Evolutionary conservation across 116 monocot species (phyloP).

Genomic region (Zostera marina): DNA sequence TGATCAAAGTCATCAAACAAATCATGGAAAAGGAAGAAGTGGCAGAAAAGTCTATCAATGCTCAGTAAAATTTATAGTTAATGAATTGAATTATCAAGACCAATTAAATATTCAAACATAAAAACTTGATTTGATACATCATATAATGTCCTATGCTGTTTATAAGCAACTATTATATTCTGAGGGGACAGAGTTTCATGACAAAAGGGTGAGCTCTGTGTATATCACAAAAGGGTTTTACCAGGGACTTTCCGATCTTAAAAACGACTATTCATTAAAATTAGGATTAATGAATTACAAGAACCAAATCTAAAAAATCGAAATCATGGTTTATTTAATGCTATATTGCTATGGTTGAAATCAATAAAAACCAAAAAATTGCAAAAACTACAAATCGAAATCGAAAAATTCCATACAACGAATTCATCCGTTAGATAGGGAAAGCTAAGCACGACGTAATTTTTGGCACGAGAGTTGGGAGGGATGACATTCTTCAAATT

Average conservation of each 20-base stretch:
- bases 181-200: too few species aligned
- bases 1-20: too few species aligned
- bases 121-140: neutral
- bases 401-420: constrained; percentile 11
- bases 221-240: too few species aligned
- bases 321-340: too few species aligned
- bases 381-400: neutral
- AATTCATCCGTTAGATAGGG: constrained; percentile 34
- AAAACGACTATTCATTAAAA: neutral
- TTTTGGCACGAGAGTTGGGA: constrained; percentile 56
- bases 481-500: constrained; percentile 78
- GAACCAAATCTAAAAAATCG: neutral
- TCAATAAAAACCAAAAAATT: too few species aligned
- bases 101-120: neutral
- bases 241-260: too few species aligned
- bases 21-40: too few species aligned
- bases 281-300: neutral
- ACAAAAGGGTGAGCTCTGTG: too few species aligned
- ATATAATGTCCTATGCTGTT: neutral
- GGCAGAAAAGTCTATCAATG: too few species aligned
- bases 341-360: too few species aligned
- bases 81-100: neutral
- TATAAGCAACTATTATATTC: neutral
- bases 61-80: neutral
- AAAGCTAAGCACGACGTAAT: constrained; percentile 68